Conservation (phyloP, 805 yeast genomes). For the Lipomyces chichibuensis region DNA sequence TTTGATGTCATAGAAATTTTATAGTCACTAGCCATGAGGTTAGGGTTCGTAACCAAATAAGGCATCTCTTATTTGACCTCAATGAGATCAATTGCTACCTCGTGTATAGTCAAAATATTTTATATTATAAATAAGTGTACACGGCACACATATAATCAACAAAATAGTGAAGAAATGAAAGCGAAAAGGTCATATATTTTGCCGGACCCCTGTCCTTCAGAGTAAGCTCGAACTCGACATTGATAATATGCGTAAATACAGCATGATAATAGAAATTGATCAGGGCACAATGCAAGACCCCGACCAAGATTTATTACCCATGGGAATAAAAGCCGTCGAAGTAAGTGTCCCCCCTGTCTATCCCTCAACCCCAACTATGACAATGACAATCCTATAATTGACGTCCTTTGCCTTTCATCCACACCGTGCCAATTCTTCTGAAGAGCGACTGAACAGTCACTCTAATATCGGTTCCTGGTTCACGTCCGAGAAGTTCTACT, state of each 20-base stretch:
- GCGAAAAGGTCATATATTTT: neutral
- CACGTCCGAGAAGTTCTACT: constrained; percentile 45
- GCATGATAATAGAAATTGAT: neutral
- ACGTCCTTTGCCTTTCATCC: constrained; percentile 40
- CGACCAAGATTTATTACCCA: neutral
- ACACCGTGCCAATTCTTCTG: constrained; percentile 56
- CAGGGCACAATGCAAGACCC: neutral
- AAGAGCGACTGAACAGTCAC: constrained; percentile 44
- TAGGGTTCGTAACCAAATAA: neutral
- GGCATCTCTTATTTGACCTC: no score
- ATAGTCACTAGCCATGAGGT: neutral
- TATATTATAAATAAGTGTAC: neutral
- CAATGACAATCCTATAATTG: neutral
- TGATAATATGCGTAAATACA: neutral
- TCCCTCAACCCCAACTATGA: neutral
- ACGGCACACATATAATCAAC: neutral
- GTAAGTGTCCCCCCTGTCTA: no score
- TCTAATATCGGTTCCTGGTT: constrained; percentile 45
- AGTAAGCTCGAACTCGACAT: neutral
- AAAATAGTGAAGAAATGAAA: neutral
- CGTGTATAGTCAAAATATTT: neutral
- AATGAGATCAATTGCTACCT: neutral
- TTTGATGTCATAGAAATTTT: neutral
- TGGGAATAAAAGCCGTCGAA: neutral
- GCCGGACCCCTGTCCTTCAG: neutral